Evolutionary conservation across 163 green algal genomes (phyloP), one percentile per base, ranked within the genome.

Genomic region (Scenedesmus sp.): DNA sequence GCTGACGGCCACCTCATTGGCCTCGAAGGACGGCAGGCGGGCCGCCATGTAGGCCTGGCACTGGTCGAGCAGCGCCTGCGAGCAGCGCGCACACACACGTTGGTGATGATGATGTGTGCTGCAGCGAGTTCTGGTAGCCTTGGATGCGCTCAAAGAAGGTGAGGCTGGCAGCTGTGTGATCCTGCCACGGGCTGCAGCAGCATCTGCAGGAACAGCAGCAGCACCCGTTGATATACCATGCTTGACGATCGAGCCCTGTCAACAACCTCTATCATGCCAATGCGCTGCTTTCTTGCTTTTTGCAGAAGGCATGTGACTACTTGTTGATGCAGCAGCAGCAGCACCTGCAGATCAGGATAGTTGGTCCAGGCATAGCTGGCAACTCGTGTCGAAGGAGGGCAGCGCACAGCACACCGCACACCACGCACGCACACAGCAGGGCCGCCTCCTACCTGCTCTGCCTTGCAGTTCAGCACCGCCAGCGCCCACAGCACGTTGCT

Each of bases 391-490:
- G n/a, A n/a, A n/a, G n/a, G n/a, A n/a, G n/a, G n/a, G n/a, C n/a
- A n/a, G n/a, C n/a, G n/a, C n/a, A n/a, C n/a, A 56, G 10, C 7
- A 56, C 7, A 56, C 10, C 46, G 7, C 10, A 56, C 46, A 18
- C 46, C 10, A 56, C 46, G 46, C 20, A 68, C 20, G 2, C 10
- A 30, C 10, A 68, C 15, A 68, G 24, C 16, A 30, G 3, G 18
- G 0, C 56, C 4, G 15, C 65, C 37, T 26, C 85, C 56, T 18
- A 89, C 85, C 65, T 59, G 30, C 44, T 89, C 85, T 9, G 68
- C 85, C 68, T 89, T 89, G 85, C 85, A 84, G 86, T 91, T 91
- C 3, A 91, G 86, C 44, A 91, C 86, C 61, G 86, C 86, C 43
- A 85, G 51, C 24, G 86, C 78, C 86, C 86, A 91, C 22, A 91